Percentiles rank a stretch among this genome's conserved stretches.
These are phyloP conservation scores for Tirmania nivea DNA, from an alignment of 495 filamentous ascomycete species.

Conservation along the genomic window DNA sequence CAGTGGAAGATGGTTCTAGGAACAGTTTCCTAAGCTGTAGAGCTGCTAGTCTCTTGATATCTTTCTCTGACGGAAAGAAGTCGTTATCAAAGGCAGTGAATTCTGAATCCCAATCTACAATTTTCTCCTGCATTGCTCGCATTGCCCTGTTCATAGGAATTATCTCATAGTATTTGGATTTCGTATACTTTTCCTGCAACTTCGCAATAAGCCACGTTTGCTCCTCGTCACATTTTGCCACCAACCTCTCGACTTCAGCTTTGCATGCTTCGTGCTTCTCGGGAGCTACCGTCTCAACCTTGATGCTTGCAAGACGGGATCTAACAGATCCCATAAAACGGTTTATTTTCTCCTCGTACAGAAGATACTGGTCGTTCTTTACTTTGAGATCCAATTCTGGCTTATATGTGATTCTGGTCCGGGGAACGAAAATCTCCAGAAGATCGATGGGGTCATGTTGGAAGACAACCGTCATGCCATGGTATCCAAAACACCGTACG, in stretches of 20 bases:
- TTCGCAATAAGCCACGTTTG: constrained; percentile 47
- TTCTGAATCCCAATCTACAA: constrained; percentile 73
- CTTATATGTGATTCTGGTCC: constrained; percentile 83
- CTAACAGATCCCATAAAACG: constrained; percentile 76
- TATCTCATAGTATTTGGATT: constrained; percentile 86
- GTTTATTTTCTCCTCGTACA: constrained; percentile 55
- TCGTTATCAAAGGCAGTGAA: constrained; percentile 82
- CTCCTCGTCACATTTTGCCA: constrained; percentile 58
- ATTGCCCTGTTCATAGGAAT: constrained; percentile 78
- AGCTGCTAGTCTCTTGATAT: constrained; percentile 77
- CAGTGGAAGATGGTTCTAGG: constrained; percentile 60
- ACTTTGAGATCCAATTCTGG: constrained; percentile 77
- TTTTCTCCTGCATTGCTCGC: constrained; percentile 75
- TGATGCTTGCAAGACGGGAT: constrained; percentile 62
- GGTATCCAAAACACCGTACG: constrained; percentile 74
- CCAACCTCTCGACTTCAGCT: constrained; percentile 53
- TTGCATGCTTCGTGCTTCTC: constrained; percentile 65
- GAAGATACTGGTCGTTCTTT: constrained; percentile 74
- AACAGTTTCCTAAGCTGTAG: constrained; percentile 91
- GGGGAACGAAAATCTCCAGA: constrained; percentile 86
- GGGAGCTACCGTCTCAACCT: constrained; percentile 68
- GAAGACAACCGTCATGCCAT: constrained; percentile 62
- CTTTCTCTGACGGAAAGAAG: constrained; percentile 92
- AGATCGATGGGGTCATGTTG: constrained; percentile 83
- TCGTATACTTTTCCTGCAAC: constrained; percentile 74